phyloP scores from a whole-genome alignment of 2,329 filamentous ascomycete genomes.

The Endothia cerciana region DNA sequence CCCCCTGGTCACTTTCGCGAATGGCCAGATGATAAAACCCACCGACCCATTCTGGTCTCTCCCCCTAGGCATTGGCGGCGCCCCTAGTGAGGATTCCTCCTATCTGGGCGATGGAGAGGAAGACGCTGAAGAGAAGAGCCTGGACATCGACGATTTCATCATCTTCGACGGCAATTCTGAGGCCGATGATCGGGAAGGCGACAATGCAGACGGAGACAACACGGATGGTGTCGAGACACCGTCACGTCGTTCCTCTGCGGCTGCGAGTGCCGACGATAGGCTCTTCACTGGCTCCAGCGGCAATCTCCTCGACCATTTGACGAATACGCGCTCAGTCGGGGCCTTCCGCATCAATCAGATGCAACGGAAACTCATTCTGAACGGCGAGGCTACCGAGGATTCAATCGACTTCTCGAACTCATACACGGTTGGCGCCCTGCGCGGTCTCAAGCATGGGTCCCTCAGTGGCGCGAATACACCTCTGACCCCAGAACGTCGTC shows the following conservation, averaged over 20 bases:
- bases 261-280: constrained; percentile 52
- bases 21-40: constrained; percentile 36
- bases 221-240: constrained; percentile 57
- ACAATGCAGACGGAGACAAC: constrained; percentile 51
- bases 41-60: constrained; percentile 57
- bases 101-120: constrained; percentile 46
- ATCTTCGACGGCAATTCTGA: constrained; percentile 66
- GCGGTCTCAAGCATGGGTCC: constrained; percentile 67
- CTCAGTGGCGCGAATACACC: constrained; percentile 68
- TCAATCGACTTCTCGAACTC: constrained; percentile 65
- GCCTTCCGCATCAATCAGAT: constrained; percentile 75
- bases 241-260: constrained; percentile 43
- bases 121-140: constrained; percentile 65
- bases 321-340: constrained; percentile 68
- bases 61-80: constrained; percentile 39
- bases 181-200: constrained; percentile 57
- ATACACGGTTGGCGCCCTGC: constrained; percentile 62
- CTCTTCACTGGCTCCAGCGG: constrained; percentile 45
- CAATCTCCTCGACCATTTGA: constrained; percentile 67
- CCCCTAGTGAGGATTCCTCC: constrained; percentile 53
- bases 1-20: constrained; percentile 76
- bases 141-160: constrained; percentile 75
- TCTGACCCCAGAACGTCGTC: constrained; percentile 68
- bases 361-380: constrained; percentile 63
- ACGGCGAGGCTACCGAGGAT: constrained; percentile 63